These are phyloP conservation scores for Saccharomyces jurei DNA, from an alignment of 805 yeast genomes.

Conservation along the genomic window DNA sequence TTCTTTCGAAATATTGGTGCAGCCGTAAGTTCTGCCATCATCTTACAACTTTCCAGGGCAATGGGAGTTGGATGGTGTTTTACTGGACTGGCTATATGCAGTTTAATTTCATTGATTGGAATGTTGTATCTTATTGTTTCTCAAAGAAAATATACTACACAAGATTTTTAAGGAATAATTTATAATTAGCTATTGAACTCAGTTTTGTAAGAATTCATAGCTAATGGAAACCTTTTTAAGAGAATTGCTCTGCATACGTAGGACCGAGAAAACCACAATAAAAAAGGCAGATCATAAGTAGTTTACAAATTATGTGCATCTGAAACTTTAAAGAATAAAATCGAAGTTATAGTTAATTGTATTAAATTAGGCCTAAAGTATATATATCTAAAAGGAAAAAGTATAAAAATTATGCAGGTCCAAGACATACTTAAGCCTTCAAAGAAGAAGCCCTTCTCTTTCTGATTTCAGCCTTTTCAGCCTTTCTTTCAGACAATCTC, in stretches of 20 bases:
- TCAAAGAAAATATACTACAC: neutral
- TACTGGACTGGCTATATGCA: slow-evolving; percentile 39
- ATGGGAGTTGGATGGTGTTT: slow-evolving; percentile 51
- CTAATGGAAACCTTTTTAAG: neutral
- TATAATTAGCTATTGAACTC: neutral
- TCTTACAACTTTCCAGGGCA: slow-evolving; percentile 28
- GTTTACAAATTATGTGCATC: neutral
- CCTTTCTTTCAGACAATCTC: slow-evolving; percentile 97
- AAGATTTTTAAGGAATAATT: neutral
- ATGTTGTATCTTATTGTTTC: slow-evolving; percentile 15
- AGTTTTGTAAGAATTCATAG: neutral
- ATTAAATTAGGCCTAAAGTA: slow-evolving; percentile 11
- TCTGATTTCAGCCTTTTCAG: slow-evolving; percentile 96
- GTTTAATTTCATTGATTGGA: slow-evolving; percentile 20
- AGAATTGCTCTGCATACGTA: neutral
- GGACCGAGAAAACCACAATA: neutral
- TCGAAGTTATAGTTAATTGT: neutral
- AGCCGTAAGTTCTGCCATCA: slow-evolving; percentile 42
- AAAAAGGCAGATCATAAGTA: neutral
- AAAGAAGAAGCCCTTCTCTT: slow-evolving; percentile 99
- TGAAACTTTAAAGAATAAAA: neutral
- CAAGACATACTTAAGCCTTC: slow-evolving; percentile 54
- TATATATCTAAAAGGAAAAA: slow-evolving; percentile 13
- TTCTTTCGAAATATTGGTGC: slow-evolving; percentile 47
- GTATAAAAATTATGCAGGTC: slow-evolving; percentile 8